These are phyloP conservation scores for Panaeolus cyanescens DNA, from an alignment of 768 basidiomycete species.

Conservation along the genomic window DNA sequence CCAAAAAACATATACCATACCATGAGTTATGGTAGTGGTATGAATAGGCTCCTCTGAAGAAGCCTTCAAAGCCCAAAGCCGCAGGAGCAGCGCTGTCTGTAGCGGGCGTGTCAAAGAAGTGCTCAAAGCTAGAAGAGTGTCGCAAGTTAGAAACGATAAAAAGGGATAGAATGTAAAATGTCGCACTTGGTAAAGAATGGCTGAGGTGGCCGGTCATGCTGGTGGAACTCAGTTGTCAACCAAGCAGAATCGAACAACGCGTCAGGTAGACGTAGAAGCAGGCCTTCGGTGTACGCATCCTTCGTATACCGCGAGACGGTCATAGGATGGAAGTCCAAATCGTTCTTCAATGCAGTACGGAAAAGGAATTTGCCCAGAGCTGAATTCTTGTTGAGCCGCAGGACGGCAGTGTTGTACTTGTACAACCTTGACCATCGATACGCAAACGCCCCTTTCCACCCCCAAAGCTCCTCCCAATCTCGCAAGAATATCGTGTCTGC, in stretches of 20 bases:
- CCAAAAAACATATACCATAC: constrained; percentile 39
- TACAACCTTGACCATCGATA: constrained; percentile 94
- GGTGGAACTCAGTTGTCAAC: constrained; percentile 92
- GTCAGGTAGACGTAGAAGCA: constrained; percentile 89
- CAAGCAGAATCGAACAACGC: constrained; percentile 97
- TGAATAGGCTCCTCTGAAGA: constrained; percentile 94
- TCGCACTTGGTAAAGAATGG: constrained; percentile 87
- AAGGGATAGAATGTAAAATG: constrained; percentile 6
- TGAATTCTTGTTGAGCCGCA: constrained; percentile 90
- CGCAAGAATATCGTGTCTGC: constrained; percentile 95
- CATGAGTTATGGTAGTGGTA: constrained; percentile 98
- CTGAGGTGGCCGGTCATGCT: constrained; percentile 90
- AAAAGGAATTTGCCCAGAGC: constrained; percentile 93
- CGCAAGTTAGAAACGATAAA: neutral
- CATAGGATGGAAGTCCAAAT: constrained; percentile 97
- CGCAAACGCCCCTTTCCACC: constrained; percentile 94
- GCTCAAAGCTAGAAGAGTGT: constrained; percentile 61
- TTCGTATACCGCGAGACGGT: constrained; percentile 88
- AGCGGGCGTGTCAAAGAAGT: constrained; percentile 85
- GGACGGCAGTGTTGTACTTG: constrained; percentile 95
- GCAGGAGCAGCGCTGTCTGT: constrained; percentile 79
- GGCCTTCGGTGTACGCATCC: constrained; percentile 82
- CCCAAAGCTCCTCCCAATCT: constrained; percentile 99
- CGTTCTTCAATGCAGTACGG: constrained; percentile 91
- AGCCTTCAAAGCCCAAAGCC: constrained; percentile 90